Conservation (phyloP, 176 grass and related monocot genomes). For the Cymbopogon citratus region DNA sequence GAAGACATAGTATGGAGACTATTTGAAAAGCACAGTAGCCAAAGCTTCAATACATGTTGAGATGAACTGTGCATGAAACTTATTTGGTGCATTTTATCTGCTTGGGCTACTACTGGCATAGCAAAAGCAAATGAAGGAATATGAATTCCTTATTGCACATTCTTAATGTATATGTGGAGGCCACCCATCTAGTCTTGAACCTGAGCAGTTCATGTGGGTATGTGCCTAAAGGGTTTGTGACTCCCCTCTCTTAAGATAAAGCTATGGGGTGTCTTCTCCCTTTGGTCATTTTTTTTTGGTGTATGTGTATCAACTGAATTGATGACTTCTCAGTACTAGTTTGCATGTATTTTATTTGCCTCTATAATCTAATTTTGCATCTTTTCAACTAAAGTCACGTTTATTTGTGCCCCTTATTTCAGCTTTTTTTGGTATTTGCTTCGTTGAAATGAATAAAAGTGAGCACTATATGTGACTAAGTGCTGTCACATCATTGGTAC, state of each 20-base stretch:
- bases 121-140: not conserved
- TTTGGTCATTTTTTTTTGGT: not conserved
- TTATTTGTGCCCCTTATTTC: not conserved
- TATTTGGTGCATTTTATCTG: not conserved
- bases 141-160: not conserved
- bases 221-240: not conserved
- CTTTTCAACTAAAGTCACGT: not conserved
- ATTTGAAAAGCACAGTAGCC: not conserved
- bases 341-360: not conserved
- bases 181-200: not conserved
- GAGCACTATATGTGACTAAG: conserved; percentile 6
- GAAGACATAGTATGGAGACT: not conserved
- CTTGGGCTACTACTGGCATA: not conserved
- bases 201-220: not conserved
- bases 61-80: not conserved
- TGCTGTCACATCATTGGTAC: not conserved
- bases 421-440: not conserved
- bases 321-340: not conserved
- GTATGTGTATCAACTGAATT: not conserved
- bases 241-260: not conserved
- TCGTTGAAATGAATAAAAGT: not conserved
- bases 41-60: not conserved
- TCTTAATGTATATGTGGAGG: not conserved
- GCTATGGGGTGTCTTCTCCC: not conserved
- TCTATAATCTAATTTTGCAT: not conserved